Percentiles rank a stretch among this genome's conserved stretches.
Conservation (phyloP, 202 grass and related monocot species). For the Miscanthus sacchariflorus region DNA sequence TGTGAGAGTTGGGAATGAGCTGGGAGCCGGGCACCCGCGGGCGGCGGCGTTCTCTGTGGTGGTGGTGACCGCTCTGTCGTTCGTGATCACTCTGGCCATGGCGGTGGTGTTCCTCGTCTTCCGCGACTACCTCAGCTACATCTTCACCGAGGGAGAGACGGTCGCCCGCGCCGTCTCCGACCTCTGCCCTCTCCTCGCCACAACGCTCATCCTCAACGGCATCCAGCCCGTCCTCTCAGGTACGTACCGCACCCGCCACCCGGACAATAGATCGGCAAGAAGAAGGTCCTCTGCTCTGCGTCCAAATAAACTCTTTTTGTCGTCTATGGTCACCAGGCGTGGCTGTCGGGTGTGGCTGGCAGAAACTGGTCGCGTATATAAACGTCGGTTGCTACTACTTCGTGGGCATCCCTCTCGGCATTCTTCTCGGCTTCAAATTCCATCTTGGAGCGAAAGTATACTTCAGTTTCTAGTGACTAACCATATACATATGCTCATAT, state of each 20-base stretch:
- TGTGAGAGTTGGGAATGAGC: constrained; percentile 86
- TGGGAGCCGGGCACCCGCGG: constrained; percentile 65
- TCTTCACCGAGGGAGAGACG: constrained; percentile 77
- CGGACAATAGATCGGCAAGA: no score
- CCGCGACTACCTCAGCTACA: constrained; percentile 74
- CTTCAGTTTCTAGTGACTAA: neutral
- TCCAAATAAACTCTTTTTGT: neutral
- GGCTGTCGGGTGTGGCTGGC: constrained; percentile 77
- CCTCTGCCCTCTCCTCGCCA: constrained; percentile 70
- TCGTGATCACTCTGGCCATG: constrained; percentile 47
- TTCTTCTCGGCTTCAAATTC: constrained; percentile 69
- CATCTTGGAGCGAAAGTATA: constrained; percentile 61
- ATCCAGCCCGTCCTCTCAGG: constrained; percentile 88
- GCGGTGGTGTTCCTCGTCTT: neutral
- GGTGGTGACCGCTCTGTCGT: constrained; percentile 57
- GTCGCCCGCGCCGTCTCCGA: constrained; percentile 56
- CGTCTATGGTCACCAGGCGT: constrained; percentile 45
- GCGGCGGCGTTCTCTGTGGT: constrained; percentile 70
- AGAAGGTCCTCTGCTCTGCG: no score
- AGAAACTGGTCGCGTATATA: constrained; percentile 65
- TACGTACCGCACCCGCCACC: neutral
- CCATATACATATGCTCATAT: no score
- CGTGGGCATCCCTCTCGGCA: constrained; percentile 63
- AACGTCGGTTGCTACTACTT: constrained; percentile 73
- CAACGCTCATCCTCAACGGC: constrained; percentile 78